Base-by-base conservation (phyloP, 2,329 filamentous ascomycete genomes). In the Septoria petroselini region DNA sequence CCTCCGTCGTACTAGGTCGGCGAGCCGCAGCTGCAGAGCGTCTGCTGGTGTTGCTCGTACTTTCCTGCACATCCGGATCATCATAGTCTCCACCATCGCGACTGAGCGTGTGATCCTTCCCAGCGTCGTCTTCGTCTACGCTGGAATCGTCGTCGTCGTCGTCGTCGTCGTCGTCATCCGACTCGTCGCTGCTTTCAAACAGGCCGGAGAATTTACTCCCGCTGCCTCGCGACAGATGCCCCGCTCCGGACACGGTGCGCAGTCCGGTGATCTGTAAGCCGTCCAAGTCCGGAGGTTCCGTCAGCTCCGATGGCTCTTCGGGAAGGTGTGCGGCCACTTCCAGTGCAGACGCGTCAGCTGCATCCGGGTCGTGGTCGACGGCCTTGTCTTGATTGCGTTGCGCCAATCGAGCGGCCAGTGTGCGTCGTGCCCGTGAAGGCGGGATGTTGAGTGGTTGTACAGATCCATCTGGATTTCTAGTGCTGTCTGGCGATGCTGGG, bases 391-490 rank as follows among this genome's bases (percentile, higher is more conserved):
- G 57, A 41, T 72, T 71, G 34, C 69, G 88, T 81, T 63, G 68
- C 2, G 73, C 74, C 11, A 97, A 77, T 9, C 91, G 83, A 9
- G 88, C 87, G n/a, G 90, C 91, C n/a, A 97, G 80, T 68, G 95
- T 89, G 48, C 89, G 78, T 42, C 91, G 83, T 6, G 91, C 91
- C 44, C 91, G 83, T 6, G 89, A 94, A 2, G 91, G 91, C 1
- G 87, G 84, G 29, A 91, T 83, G 67, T 91, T 93, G 63, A 95
- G 76, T 9, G 90, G 88, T 25, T 87, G 17, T 83, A 86, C n/a
- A 85, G 71, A 42, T 14, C 33, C 33, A 66, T 71, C 50, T 17
- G 45, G 34, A 50, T 40, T 46, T 43, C 58, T 54, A 53, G 55
- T 51, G 42, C 49, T 37, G 21, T 71, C 55, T 25, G 55, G 50